phyloP scores from a whole-genome alignment of 2,329 filamentous ascomycete species.

The Cryphonectria japonica region DNA sequence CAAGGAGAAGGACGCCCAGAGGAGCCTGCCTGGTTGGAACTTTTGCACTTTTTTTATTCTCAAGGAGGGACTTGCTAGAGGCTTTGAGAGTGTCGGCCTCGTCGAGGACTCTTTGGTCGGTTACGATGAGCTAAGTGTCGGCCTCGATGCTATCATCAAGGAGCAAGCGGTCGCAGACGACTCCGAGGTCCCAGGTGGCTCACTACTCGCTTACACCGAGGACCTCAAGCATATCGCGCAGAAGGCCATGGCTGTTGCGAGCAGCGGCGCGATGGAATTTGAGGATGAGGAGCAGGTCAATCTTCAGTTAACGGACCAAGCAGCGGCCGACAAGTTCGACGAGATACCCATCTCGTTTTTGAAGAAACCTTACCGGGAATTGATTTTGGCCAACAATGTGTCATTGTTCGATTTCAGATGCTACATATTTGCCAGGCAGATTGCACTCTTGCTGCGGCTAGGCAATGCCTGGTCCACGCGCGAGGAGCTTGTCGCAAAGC shows the following conservation, averaged over 20 bases:
- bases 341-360: conserved; percentile 65
- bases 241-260: conserved; percentile 49
- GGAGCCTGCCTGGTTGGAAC: conserved; percentile 92
- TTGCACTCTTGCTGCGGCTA: conserved; percentile 78
- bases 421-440: conserved; percentile 90
- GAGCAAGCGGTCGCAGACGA: conserved; percentile 68
- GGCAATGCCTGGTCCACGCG: conserved; percentile 72
- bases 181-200: conserved; percentile 69
- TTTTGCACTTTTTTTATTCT: conserved; percentile 99
- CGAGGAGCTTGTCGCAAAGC: conserved; percentile 64
- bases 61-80: conserved; percentile 90
- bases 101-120: conserved; percentile 94
- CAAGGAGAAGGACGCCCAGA: conserved; percentile 87
- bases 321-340: conserved; percentile 47
- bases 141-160: conserved; percentile 79
- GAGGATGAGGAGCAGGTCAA: conserved; percentile 41
- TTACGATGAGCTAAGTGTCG: conserved; percentile 91
- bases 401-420: conserved; percentile 94
- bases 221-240: conserved; percentile 68
- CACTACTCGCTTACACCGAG: conserved; percentile 72
- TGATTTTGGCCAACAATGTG: conserved; percentile 93
- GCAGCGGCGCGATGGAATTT: conserved; percentile 35
- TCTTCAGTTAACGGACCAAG: conserved; percentile 38
- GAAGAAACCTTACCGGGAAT: conserved; percentile 83
- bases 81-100: conserved; percentile 93